phyloP scores from a whole-genome alignment of 148 eudicot species.

The Pouteria glomerata region DNA sequence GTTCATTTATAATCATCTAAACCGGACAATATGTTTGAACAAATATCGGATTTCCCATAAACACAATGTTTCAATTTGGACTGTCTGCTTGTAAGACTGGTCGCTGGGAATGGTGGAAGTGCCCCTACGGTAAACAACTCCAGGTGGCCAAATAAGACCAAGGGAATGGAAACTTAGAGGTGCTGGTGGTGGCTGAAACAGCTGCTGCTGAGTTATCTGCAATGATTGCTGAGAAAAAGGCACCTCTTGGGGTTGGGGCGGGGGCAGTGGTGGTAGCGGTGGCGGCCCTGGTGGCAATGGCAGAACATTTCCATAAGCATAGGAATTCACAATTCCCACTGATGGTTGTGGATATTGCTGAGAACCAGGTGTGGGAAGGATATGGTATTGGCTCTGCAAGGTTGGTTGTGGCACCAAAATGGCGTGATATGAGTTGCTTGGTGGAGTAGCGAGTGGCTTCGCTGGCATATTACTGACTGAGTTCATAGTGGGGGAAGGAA shows the following conservation, averaged over 20 bases:
- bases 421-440: constrained; percentile 44
- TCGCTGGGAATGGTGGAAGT: constrained; percentile 58
- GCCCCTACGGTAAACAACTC: constrained; percentile 61
- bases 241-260: constrained; percentile 35
- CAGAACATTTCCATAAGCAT: constrained; percentile 50
- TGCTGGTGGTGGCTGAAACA: constrained; percentile 37
- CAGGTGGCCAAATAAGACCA: constrained; percentile 50
- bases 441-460: constrained; percentile 26
- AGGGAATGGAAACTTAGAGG: constrained; percentile 69
- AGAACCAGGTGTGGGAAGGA: constrained; percentile 34
- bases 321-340: constrained; percentile 32
- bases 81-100: not conserved
- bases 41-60: not conserved
- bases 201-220: constrained; percentile 43
- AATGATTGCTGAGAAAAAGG: constrained; percentile 38
- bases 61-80: not conserved
- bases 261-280: constrained; percentile 37
- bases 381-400: constrained; percentile 44
- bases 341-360: constrained; percentile 64
- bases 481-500: constrained; percentile 14
- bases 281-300: constrained; percentile 33
- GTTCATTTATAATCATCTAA: not conserved
- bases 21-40: not conserved
- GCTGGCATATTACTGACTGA: constrained; percentile 26
- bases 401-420: constrained; percentile 41